Evolutionary conservation across 331 rosid genomes (phyloP), one percentile per base, ranked within the genome.

Genomic region (Malus hybrid): DNA sequence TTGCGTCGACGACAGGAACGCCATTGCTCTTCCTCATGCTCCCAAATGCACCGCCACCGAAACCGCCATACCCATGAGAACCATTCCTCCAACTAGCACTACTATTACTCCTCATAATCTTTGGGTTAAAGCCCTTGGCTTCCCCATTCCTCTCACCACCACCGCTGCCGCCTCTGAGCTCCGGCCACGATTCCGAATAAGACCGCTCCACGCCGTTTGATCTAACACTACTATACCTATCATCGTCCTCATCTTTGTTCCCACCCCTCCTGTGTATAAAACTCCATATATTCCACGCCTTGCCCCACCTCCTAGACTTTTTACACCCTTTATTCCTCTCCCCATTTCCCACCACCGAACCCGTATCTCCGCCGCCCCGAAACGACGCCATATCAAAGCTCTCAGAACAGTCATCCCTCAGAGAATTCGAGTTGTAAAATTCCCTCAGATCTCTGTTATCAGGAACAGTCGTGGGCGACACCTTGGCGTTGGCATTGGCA

Each of bases 41-140:
- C 8, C 93, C 86, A 73, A 93, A 78, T 1, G 86, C 67, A 29
- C 89, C 93, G 5, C 72, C 72, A 6, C 72, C 72, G n/a, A 75
- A 69, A 33, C 73, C 67, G 6, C 69, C 84, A 71, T 74, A 60
- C 10, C 76, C 76, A 16, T 74, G 88, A 0, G 87, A 87, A 78
- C 52, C 27, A 39, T 85, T 94, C 75, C 99, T 89, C 99, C 99
- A 94, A 77, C 97, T 94, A 42, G 91, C 95, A 67, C 98, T 90
- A 83, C 97, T 91, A 69, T 90, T 91, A 77, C 97, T 94, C 82
- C 98, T 80, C 34, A 86, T 72, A 39, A 86, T 36, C 83, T 87
- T 94, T 0, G 90, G 86, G 74, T 88, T 86, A 52, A 91, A 86
- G 56, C 83, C 89, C 65, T 85, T 80, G 1, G 78, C 84, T 33